Percentiles rank a stretch among this genome's conserved stretches.
Conservation (phyloP, 1,284 basidiomycete species). For the Taiwanofungus camphoratus region DNA sequence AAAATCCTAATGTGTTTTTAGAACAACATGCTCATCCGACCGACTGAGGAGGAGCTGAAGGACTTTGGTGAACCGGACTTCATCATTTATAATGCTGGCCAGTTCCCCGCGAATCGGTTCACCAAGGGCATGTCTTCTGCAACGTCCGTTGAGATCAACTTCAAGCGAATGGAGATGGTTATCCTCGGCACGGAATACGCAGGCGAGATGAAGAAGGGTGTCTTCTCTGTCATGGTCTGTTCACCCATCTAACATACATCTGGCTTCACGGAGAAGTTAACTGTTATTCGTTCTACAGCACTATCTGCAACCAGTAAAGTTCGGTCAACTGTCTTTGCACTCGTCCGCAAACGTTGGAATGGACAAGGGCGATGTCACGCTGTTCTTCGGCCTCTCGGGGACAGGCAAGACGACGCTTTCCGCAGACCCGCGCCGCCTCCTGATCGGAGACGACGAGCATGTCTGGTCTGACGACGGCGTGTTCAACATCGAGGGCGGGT, state of each 20-base stretch:
- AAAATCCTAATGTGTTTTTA: too few relatives aligned
- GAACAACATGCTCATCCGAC: slow-evolving; percentile 99
- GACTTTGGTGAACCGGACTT: slow-evolving; percentile 99
- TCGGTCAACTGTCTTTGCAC: slow-evolving; percentile 96
- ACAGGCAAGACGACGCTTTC: slow-evolving; percentile 98
- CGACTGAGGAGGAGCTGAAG: slow-evolving; percentile 90
- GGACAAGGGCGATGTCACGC: slow-evolving; percentile 86
- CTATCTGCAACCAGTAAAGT: slow-evolving; percentile 98
- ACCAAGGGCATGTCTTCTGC: slow-evolving; percentile 99
- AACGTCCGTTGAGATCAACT: slow-evolving; percentile 99
- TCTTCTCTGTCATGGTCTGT: slow-evolving; percentile 95
- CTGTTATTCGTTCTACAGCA: slow-evolving; percentile 45
- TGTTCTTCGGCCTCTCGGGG: slow-evolving; percentile 99
- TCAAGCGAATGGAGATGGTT: slow-evolving; percentile 99
- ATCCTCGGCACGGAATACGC: slow-evolving; percentile 99
- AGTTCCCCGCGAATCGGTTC: slow-evolving; percentile 99
- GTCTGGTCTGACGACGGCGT: slow-evolving; percentile 98
- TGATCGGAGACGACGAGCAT: slow-evolving; percentile 97
- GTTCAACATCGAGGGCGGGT: slow-evolving; percentile 99
- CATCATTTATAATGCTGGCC: slow-evolving; percentile 99
- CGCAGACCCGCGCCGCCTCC: slow-evolving; percentile 84
- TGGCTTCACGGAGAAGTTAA: slow-evolving; percentile 5
- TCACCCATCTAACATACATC: neutral
- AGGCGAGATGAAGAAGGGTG: slow-evolving; percentile 99
- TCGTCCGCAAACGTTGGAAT: slow-evolving; percentile 98